A percentile compares a stretch with the other conserved stretches of the same genome.
phyloP scores from a whole-genome alignment of 495 filamentous ascomycete genomes.

The Evansstolkia leycettana region DNA sequence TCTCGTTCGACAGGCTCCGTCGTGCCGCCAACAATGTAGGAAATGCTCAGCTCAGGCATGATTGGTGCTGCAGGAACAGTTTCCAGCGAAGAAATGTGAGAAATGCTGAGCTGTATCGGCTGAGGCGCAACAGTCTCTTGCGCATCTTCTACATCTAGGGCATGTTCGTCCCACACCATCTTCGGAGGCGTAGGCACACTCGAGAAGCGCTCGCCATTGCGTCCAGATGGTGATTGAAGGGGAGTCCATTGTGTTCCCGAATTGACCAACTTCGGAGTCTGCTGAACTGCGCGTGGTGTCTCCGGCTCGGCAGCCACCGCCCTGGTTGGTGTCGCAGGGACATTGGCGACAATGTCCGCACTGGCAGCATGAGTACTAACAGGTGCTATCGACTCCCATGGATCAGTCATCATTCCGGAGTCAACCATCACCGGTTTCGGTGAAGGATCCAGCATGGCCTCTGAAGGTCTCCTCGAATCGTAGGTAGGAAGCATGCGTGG shows the following conservation, averaged over 20 bases:
- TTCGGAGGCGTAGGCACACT: conserved; percentile 27
- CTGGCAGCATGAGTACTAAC: conserved; percentile 1
- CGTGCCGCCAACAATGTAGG: conserved; percentile 17
- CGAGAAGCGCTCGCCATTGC: conserved; percentile 16
- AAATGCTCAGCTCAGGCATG: conserved; percentile 17
- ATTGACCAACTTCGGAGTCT: conserved; percentile 15
- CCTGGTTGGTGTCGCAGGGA: conserved; percentile 14
- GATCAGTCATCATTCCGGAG: conserved; percentile 80
- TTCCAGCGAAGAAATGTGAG: conserved; percentile 23
- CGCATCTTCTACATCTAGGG: conserved; percentile 5
- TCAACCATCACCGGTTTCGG: conserved; percentile 55
- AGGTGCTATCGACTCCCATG: conserved; percentile 27
- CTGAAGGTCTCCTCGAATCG: conserved; percentile 27
- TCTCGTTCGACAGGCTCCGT: conserved; percentile 21
- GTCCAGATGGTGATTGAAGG: conserved; percentile 10
- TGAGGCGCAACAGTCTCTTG: conserved; percentile 9
- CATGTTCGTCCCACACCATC: conserved; percentile 25
- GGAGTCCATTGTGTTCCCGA: conserved; percentile 29
- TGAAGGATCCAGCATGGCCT: conserved; percentile 14
- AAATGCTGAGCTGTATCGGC: conserved; percentile 19
- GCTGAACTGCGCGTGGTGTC: conserved; percentile 6
- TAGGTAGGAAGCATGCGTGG: conserved; percentile 31
- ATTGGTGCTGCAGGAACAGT: conserved; percentile 22
- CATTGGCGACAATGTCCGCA: conserved; percentile 2
- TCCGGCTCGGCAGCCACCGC: conserved; percentile 7